Conservation (phyloP, 148 eudicot species). For the Spergularia bocconei region DNA sequence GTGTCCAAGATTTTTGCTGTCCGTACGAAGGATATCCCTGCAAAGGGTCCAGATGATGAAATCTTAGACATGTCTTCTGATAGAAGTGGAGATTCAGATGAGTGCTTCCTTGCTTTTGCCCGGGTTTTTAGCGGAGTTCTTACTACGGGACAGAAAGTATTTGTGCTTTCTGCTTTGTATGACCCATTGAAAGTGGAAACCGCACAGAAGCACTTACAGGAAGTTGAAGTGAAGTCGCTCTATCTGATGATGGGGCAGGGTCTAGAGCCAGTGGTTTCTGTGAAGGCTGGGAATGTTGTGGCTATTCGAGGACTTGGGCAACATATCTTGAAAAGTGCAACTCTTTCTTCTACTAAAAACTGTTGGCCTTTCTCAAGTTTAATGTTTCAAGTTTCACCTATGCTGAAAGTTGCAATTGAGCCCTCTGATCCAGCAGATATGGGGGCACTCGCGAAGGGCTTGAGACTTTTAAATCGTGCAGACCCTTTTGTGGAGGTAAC, state of each 20-base stretch:
- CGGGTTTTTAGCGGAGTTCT: constrained; percentile 88
- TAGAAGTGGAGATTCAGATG: constrained; percentile 65
- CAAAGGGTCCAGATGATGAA: constrained; percentile 53
- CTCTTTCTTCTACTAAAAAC: constrained; percentile 79
- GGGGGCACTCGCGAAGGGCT: constrained; percentile 88
- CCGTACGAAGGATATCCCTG: constrained; percentile 71
- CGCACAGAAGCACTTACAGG: constrained; percentile 78
- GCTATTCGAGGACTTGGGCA: constrained; percentile 95
- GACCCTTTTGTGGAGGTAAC: constrained; percentile 97
- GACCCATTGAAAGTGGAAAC: constrained; percentile 77
- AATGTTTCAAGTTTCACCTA: constrained; percentile 91
- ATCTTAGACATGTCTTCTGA: constrained; percentile 41
- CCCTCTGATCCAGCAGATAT: constrained; percentile 93
- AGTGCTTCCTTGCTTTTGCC: constrained; percentile 96
- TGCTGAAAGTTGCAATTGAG: constrained; percentile 90
- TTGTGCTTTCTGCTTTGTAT: constrained; percentile 81
- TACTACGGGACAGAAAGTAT: constrained; percentile 57
- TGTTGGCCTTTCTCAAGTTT: constrained; percentile 97
- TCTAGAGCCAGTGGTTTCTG: constrained; percentile 57
- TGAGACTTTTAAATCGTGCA: constrained; percentile 78
- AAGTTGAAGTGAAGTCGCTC: constrained; percentile 68
- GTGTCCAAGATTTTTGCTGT: constrained; percentile 98
- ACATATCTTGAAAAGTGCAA: constrained; percentile 85
- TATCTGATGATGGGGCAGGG: constrained; percentile 98
- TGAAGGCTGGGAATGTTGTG: constrained; percentile 77